Conservation (phyloP, 352 stramenopile species). For the Globisporangium middletonii region DNA sequence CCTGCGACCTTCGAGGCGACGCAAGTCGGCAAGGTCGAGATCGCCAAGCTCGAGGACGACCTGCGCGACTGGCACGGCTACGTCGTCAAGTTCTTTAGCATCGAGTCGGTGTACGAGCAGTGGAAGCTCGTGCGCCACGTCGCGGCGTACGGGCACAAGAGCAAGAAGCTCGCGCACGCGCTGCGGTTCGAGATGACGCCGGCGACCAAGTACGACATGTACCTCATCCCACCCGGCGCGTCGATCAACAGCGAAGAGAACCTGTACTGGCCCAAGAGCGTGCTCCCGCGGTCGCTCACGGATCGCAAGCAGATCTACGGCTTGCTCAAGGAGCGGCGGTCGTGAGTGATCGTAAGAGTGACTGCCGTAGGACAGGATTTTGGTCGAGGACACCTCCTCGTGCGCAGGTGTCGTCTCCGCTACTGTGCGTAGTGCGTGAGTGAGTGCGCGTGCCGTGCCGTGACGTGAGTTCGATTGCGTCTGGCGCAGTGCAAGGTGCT, state of each 20-base stretch:
- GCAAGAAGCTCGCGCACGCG: slow-evolving; percentile 31
- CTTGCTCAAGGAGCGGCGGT: slow-evolving; percentile 39
- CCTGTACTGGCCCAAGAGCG: slow-evolving; percentile 55
- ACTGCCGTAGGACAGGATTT: too few species aligned
- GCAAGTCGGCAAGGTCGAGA: slow-evolving; percentile 34
- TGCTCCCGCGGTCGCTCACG: slow-evolving; percentile 32
- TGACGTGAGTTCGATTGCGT: too few species aligned
- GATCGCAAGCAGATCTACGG: slow-evolving; percentile 62
- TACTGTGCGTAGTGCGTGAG: too few species aligned
- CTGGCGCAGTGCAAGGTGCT: too few species aligned
- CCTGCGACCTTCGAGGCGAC: slow-evolving; percentile 23
- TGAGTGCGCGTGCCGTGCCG: too few species aligned
- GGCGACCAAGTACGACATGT: slow-evolving; percentile 40
- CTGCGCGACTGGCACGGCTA: slow-evolving; percentile 38
- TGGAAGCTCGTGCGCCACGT: slow-evolving; percentile 69
- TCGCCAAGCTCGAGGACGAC: slow-evolving; percentile 37
- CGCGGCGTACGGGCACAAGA: slow-evolving; percentile 68
- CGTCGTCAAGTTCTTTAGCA: slow-evolving; percentile 41
- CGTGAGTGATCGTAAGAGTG: too few species aligned
- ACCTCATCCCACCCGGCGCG: slow-evolving; percentile 59
- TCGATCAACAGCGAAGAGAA: slow-evolving; percentile 78
- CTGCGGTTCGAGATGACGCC: slow-evolving; percentile 38
- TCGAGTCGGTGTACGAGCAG: slow-evolving; percentile 64
- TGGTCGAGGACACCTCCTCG: too few species aligned
- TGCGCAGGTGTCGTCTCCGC: too few species aligned